Base-by-base conservation (phyloP, 2,329 filamentous ascomycete genomes). In the Neofusicoccum sp. region DNA sequence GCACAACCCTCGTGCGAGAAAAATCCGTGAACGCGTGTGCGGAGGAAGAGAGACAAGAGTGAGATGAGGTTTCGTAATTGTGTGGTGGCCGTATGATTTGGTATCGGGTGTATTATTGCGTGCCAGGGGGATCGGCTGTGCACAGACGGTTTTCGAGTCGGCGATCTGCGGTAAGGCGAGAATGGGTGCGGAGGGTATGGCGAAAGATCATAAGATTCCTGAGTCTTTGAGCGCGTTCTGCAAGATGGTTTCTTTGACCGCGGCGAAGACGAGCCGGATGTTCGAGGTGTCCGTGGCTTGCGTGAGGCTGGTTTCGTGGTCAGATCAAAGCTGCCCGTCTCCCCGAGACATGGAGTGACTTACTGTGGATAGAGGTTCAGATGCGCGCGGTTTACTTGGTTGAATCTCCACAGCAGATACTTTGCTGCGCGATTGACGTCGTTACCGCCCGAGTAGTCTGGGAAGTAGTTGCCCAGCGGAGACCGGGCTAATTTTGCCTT, bases 211-310 rank as follows among this genome's bases (percentile, higher is more conserved):
- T 70, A 99, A 87, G 77, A 99, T 98, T 69, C 95, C 95, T 28
- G 95, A 98, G 78, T 99, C 95, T 80, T 96, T 97, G 70, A 99
- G 85, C 52, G 95, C 95, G 76, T 99, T 99, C 78, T 98, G 96
- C 69, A 99, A 81, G 73, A 99, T 99, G 37, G 95, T 99, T 80
- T 99, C 95, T 78, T 99, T 99, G 65, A 99, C 95, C 7, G 95
- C 95, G 37, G 94, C 95, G 78, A 99, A 99, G 52, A 99, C 95
- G 41, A 99, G 85, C 68, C 95, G 91, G 72, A 99, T 97, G 74
- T 99, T 99, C 59, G 93, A 97, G 3, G 95, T 99, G 77, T 99
- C 95, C 67, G 95, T 99, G 49, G 95, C 95, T 89, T 99, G 95
- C 37, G 95, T 99, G 66, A 99, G 86, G 78, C 94, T 98, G 71